Conservation (phyloP, 179 eudicot genomes). For the Actinidia chinensis region DNA sequence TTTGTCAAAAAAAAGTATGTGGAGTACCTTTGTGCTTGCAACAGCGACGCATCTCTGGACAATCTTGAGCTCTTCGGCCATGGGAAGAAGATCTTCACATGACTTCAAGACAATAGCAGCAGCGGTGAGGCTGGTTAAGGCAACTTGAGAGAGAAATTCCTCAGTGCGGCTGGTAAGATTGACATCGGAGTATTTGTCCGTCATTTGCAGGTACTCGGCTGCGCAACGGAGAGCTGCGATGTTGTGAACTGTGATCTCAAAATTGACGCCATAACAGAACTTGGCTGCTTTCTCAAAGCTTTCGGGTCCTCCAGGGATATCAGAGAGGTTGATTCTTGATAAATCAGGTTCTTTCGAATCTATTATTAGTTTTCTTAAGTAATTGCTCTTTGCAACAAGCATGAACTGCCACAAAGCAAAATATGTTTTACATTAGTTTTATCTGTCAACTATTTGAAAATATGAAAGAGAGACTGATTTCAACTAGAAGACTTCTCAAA, state of each 20-base stretch:
- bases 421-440: not conserved
- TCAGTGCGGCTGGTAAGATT: slow-evolving; percentile 85
- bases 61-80: slow-evolving; percentile 54
- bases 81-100: slow-evolving; percentile 69
- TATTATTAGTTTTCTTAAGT: slow-evolving; percentile 61
- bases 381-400: slow-evolving; percentile 92
- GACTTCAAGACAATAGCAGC: slow-evolving; percentile 74
- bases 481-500: slow-evolving; percentile 17
- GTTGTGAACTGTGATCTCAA: slow-evolving; percentile 87
- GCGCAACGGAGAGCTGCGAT: slow-evolving; percentile 90
- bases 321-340: slow-evolving; percentile 53
- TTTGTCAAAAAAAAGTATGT: not conserved
- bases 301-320: slow-evolving; percentile 87
- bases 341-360: slow-evolving; percentile 71
- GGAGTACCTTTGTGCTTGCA: slow-evolving; percentile 56
- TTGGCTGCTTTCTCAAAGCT: slow-evolving; percentile 86
- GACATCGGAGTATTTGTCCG: slow-evolving; percentile 63
- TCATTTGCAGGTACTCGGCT: slow-evolving; percentile 85
- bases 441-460: not conserved
- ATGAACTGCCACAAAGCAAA: slow-evolving; percentile 53
- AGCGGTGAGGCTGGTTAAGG: slow-evolving; percentile 65
- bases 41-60: slow-evolving; percentile 71
- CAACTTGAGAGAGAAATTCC: slow-evolving; percentile 76
- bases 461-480: not conserved
- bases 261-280: slow-evolving; percentile 90